These are phyloP conservation scores for Nakazawaea wickerhamii DNA, from an alignment of 805 yeast species.

Conservation along the genomic window DNA sequence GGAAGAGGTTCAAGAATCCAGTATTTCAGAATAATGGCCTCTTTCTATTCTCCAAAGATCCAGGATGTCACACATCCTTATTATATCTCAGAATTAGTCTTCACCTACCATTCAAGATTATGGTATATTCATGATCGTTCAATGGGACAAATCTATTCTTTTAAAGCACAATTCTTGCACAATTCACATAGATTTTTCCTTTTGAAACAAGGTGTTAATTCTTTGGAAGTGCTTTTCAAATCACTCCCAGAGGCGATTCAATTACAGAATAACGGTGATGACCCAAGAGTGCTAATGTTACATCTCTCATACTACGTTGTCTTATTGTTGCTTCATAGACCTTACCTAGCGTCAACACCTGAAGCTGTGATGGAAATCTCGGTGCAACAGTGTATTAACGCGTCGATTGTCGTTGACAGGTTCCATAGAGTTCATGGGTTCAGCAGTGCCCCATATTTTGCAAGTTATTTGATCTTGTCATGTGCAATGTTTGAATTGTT, in stretches of 20 bases:
- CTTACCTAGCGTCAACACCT: conserved; percentile 27
- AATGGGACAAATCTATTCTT: conserved; percentile 29
- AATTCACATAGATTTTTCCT: conserved; percentile 26
- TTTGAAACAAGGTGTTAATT: conserved; percentile 24
- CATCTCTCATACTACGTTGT: conserved; percentile 26
- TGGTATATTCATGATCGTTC: conserved; percentile 29
- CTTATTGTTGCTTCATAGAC: conserved; percentile 23
- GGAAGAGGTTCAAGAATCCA: conserved; percentile 31
- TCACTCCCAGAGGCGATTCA: conserved; percentile 20
- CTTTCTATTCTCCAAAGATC: conserved; percentile 21
- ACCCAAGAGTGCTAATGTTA: conserved; percentile 21
- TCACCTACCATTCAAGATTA: conserved; percentile 24
- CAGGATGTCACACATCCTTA: conserved; percentile 2
- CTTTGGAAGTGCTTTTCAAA: conserved; percentile 19
- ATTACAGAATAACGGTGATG: conserved; percentile 15
- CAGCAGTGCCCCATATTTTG: conserved; percentile 24
- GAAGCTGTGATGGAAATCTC: conserved; percentile 21
- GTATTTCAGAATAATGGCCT: conserved; percentile 26
- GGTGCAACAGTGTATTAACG: conserved; percentile 21
- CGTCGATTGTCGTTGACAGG: conserved; percentile 19
- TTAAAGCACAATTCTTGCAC: conserved; percentile 28
- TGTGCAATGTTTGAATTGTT: conserved; percentile 29
- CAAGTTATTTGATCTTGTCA: conserved; percentile 27
- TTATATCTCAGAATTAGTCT: conserved; percentile 20
- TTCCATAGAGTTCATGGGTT: conserved; percentile 17